A percentile compares a stretch with the other conserved stretches of the same genome.
phyloP scores from a whole-genome alignment of 1,139 yeast genomes.

The Yamadazyma buinensis region DNA sequence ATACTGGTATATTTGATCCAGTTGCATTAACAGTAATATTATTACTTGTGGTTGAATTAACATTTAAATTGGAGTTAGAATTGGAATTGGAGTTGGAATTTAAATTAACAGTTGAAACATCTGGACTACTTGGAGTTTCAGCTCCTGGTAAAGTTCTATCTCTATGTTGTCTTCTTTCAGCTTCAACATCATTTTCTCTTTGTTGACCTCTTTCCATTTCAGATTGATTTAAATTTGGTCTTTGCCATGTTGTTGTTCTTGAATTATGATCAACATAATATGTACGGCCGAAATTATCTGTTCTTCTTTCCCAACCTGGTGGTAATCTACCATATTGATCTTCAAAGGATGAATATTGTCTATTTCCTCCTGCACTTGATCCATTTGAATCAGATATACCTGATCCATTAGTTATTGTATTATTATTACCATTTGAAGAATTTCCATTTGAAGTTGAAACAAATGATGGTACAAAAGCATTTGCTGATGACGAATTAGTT shows the following conservation, averaged over 20 bases:
- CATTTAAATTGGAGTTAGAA: not conserved
- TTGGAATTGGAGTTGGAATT: constrained; percentile 7
- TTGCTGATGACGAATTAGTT: not conserved
- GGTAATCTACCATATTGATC: constrained; percentile 96
- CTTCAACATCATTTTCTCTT: constrained; percentile 65
- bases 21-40: constrained; percentile 45
- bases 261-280: constrained; percentile 98
- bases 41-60: constrained; percentile 32
- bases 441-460: constrained; percentile 2
- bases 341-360: constrained; percentile 88
- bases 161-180: constrained; percentile 87
- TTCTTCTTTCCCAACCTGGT: constrained; percentile 98
- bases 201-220: constrained; percentile 64
- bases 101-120: not conserved
- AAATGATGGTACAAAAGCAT: constrained; percentile 4
- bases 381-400: constrained; percentile 4
- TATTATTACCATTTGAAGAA: constrained; percentile 9
- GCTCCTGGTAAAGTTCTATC: constrained; percentile 82
- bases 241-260: constrained; percentile 96
- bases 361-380: constrained; percentile 17
- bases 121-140: constrained; percentile 44
- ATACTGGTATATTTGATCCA: constrained; percentile 47
- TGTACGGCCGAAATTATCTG: constrained; percentile 95
- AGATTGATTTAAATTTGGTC: constrained; percentile 77
- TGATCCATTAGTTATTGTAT: constrained; percentile 9